Evolutionary conservation across 2,329 filamentous ascomycete genomes (phyloP).

Genomic region (Botrytis pseudocinerea): DNA sequence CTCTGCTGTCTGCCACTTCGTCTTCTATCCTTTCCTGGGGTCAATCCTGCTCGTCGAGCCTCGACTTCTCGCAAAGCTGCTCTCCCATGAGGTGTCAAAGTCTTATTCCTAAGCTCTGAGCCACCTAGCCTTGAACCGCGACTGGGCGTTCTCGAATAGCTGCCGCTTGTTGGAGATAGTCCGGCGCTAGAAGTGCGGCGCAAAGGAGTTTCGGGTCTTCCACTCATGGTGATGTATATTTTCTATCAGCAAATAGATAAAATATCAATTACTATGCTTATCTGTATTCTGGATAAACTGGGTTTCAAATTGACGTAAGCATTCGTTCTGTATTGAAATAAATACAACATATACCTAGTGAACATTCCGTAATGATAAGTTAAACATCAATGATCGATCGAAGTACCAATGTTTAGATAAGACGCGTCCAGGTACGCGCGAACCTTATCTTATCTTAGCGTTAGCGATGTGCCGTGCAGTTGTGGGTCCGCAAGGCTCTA

Average conservation of each 20-base stretch:
- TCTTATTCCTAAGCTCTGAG: conserved; percentile 34
- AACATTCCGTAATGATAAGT: not conserved
- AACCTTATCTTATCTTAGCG: conserved; percentile 24
- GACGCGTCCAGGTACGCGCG: conserved; percentile 11
- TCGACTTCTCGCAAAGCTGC: conserved; percentile 60
- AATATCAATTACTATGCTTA: not conserved
- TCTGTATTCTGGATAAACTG: not conserved
- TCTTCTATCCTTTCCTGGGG: conserved; percentile 59
- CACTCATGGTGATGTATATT: conserved; percentile 33
- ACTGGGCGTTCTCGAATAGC: conserved; percentile 35
- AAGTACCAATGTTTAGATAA: conserved; percentile 6
- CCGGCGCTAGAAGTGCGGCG: conserved; percentile 39
- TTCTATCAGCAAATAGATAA: not conserved
- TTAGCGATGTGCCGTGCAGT: not conserved
- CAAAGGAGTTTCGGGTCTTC: conserved; percentile 38
- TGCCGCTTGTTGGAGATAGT: conserved; percentile 33
- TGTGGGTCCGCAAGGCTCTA: conserved; percentile 9
- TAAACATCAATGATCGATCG: not conserved
- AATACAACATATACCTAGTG: not conserved
- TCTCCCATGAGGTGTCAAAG: conserved; percentile 58
- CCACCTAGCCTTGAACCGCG: conserved; percentile 29
- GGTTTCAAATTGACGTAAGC: not conserved
- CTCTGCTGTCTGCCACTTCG: conserved; percentile 57
- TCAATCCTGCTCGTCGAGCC: conserved; percentile 60
- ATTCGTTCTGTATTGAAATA: too few relatives aligned